These are phyloP conservation scores for Gloeostereum incarnatum DNA, from an alignment of 768 basidiomycete genomes.

Conservation along the genomic window DNA sequence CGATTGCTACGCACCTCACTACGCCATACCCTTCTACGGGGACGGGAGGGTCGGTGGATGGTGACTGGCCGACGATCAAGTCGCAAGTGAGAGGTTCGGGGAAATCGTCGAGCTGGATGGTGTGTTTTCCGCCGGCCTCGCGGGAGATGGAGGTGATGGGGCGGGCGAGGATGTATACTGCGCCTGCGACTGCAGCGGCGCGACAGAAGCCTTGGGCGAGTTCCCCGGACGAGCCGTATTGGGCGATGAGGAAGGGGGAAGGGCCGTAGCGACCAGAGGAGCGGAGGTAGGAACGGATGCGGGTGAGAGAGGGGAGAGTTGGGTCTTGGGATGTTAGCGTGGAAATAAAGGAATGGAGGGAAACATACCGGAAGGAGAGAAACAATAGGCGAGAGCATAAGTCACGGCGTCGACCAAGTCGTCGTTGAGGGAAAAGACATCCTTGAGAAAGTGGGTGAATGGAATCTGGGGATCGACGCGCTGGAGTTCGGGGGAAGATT, in stretches of 20 bases:
- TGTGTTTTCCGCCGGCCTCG: slow-evolving; percentile 22
- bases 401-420: slow-evolving; percentile 52
- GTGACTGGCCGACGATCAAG: slow-evolving; percentile 28
- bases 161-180: slow-evolving; percentile 64
- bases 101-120: slow-evolving; percentile 47
- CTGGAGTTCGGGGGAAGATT: slow-evolving; percentile 46
- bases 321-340: slow-evolving; percentile 36
- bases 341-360: neutral
- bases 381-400: slow-evolving; percentile 73
- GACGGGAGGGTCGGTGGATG: neutral
- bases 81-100: slow-evolving; percentile 48
- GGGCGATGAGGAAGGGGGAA: slow-evolving; percentile 87
- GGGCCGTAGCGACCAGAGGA: slow-evolving; percentile 81
- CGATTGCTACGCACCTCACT: slow-evolving; percentile 42
- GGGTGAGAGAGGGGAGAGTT: slow-evolving; percentile 54
- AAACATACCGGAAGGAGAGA: slow-evolving; percentile 43
- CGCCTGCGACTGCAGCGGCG: slow-evolving; percentile 73
- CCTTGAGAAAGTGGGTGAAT: slow-evolving; percentile 56
- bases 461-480: slow-evolving; percentile 41
- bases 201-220: slow-evolving; percentile 89
- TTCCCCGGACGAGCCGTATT: slow-evolving; percentile 91
- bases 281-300: slow-evolving; percentile 64
- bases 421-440: slow-evolving; percentile 52
- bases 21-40: slow-evolving; percentile 10
- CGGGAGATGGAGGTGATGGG: slow-evolving; percentile 21